A percentile compares a stretch with the other conserved stretches of the same genome.
These are phyloP conservation scores for Fusarium siculi DNA, from an alignment of 2,329 filamentous ascomycete genomes.

Conservation along the genomic window DNA sequence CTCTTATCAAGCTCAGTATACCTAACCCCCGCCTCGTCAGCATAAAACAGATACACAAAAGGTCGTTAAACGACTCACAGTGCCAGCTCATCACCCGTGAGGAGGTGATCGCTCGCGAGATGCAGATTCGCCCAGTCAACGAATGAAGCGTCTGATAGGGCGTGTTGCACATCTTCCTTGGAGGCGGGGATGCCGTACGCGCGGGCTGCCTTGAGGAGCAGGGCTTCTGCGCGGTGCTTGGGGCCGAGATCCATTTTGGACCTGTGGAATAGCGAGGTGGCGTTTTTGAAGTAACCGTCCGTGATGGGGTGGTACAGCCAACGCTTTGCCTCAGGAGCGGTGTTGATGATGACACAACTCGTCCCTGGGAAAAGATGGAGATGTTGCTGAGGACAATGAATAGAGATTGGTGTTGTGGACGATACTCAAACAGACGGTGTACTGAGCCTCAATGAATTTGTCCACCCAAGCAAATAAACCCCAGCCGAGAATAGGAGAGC, in stretches of 20 bases:
- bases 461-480: background rate
- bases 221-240: conserved; percentile 47
- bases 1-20: conserved; percentile 61
- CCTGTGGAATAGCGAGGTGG: conserved; percentile 50
- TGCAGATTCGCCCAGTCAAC: conserved; percentile 62
- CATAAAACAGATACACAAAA: conserved; percentile 8
- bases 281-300: conserved; percentile 40
- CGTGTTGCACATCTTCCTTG: conserved; percentile 53
- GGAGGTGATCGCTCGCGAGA: conserved; percentile 61
- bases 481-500: background rate
- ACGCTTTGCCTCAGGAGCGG: conserved; percentile 7
- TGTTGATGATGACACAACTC: conserved; percentile 3
- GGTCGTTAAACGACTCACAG: conserved; percentile 53
- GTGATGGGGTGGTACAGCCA: conserved; percentile 37
- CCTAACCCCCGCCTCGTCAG: conserved; percentile 48
- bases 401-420: background rate
- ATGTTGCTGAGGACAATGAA: background rate
- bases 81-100: conserved; percentile 64
- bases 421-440: conserved; percentile 4
- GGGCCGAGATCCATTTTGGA: conserved; percentile 44
- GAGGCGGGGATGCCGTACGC: conserved; percentile 46
- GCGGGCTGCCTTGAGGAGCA: conserved; percentile 49
- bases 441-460: conserved; percentile 1
- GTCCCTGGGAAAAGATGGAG: background rate
- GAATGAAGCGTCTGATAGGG: conserved; percentile 52